phyloP scores from a whole-genome alignment of 768 basidiomycete species.

The Flagelloscypha sp. region DNA sequence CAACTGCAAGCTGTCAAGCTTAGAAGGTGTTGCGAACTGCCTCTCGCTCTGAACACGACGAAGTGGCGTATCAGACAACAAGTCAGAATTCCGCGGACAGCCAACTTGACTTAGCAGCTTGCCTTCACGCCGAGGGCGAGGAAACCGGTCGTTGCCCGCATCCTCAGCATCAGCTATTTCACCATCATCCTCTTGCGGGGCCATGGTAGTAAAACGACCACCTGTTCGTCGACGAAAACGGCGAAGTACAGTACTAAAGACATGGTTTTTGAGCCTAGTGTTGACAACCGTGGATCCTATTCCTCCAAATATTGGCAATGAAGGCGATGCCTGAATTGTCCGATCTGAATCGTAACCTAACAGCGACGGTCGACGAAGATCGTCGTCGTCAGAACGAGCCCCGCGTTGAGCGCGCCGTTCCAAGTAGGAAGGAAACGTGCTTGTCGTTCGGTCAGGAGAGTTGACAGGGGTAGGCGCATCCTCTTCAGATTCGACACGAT shows the following conservation, averaged over 20 bases:
- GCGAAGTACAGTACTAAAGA: slow-evolving; percentile 82
- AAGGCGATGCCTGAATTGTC: slow-evolving; percentile 20
- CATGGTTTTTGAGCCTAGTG: slow-evolving; percentile 89
- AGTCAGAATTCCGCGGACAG: too few relatives aligned
- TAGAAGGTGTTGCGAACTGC: slow-evolving; percentile 29
- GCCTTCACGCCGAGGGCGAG: slow-evolving; percentile 20
- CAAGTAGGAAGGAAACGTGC: slow-evolving; percentile 23
- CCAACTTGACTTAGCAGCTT: slow-evolving; percentile 32
- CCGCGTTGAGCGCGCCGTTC: slow-evolving; percentile 7
- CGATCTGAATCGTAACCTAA: slow-evolving; percentile 35
- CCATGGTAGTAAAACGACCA: slow-evolving; percentile 26
- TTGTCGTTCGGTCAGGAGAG: slow-evolving; percentile 29
- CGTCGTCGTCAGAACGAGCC: slow-evolving; percentile 25
- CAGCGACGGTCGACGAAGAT: slow-evolving; percentile 26
- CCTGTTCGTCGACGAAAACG: slow-evolving; percentile 53
- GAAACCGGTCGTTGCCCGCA: slow-evolving; percentile 13
- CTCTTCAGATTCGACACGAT: slow-evolving; percentile 26
- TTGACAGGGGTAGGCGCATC: slow-evolving; percentile 46
- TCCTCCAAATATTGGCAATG: slow-evolving; percentile 68
- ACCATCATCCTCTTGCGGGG: slow-evolving; percentile 50
- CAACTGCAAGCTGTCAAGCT: slow-evolving; percentile 25
- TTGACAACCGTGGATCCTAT: slow-evolving; percentile 92
- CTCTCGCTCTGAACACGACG: slow-evolving; percentile 64
- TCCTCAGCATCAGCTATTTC: slow-evolving; percentile 38
- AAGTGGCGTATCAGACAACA: slow-evolving; percentile 35